Base-by-base conservation (phyloP, 1,284 basidiomycete genomes). In the Inonotus hispidus region DNA sequence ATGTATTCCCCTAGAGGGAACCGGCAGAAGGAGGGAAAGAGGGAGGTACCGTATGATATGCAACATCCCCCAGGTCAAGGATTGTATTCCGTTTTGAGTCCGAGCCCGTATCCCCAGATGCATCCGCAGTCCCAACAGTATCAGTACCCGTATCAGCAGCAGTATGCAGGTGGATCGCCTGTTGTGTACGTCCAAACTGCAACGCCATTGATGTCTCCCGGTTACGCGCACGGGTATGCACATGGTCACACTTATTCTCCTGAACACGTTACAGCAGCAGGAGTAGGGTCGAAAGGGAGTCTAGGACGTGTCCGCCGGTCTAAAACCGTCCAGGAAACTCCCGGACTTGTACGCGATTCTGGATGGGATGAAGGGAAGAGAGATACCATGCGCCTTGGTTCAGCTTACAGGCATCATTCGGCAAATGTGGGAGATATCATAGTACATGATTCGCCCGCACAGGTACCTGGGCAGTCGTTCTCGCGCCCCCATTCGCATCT, bases 1-100 rank as follows among this genome's bases (percentile, higher is more conserved):
- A 66, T 79, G 66, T 69, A 76, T 75, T 69, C 69, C 43, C 64
- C 77, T 73, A 23, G 27, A 37, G 60, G 82, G 75, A 60, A 78
- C 70, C 63, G 74, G 73, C 32, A 32, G 41, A 43, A 16, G n/a
- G 41, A 21, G 41, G 59, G 35, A 37, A 23, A 46, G 7, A 70
- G 81, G 2, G 77, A 83, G 21, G 50, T 27, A 7, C 50, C 50
- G 50, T 52, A 52, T 52, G 50, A 52, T 35, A 52, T 14, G 29
- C 50, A 35, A 7, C 41, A 43, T n/a, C 16, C 19, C 7, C 41
- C 19, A 21, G 5, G 19, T 76, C 14, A 16, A 8, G 32, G 32
- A 8, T 32, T 32, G 32, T 32, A 32, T 32, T 32, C 32, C 3
- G 32, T 32, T 32, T 32, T 32, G 32, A 32, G 32, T 32, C 47